phyloP scores from a whole-genome alignment of 2,329 filamentous ascomycete genomes.

The Phialophora expanda region DNA sequence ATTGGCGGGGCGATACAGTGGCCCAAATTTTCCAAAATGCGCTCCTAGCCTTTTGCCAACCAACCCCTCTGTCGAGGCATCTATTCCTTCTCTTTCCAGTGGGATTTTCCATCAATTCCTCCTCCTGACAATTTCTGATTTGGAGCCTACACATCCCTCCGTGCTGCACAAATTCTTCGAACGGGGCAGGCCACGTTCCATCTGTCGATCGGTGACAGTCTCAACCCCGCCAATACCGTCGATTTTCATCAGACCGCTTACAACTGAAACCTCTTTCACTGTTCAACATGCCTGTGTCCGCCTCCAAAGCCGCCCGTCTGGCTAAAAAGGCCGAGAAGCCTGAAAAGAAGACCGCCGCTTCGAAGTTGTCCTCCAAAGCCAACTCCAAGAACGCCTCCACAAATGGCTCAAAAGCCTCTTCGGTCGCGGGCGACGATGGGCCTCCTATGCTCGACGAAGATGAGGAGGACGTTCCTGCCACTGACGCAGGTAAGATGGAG shows the following conservation, averaged over 20 bases:
- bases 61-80: background rate
- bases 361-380: conserved; percentile 72
- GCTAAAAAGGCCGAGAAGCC: conserved; percentile 68
- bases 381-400: conserved; percentile 65
- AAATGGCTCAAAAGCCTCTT: conserved; percentile 58
- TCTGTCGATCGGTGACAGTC: background rate
- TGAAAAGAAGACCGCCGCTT: conserved; percentile 67
- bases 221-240: background rate
- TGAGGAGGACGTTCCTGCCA: conserved; percentile 68
- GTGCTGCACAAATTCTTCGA: background rate
- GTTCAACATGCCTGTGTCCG: conserved; percentile 64
- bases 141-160: background rate
- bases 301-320: conserved; percentile 70
- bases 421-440: conserved; percentile 71
- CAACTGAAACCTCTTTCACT: background rate
- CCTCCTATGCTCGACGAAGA: conserved; percentile 67
- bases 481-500: conserved; percentile 72
- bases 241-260: background rate
- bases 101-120: background rate
- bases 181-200: background rate
- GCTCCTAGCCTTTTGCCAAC: conserved; percentile 6
- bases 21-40: conserved; percentile 1
- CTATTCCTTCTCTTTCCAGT: background rate
- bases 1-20: conserved; percentile 1
- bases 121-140: background rate